These are phyloP conservation scores for Trichoderma gamsii DNA, from an alignment of 495 filamentous ascomycete species.

Conservation along the genomic window DNA sequence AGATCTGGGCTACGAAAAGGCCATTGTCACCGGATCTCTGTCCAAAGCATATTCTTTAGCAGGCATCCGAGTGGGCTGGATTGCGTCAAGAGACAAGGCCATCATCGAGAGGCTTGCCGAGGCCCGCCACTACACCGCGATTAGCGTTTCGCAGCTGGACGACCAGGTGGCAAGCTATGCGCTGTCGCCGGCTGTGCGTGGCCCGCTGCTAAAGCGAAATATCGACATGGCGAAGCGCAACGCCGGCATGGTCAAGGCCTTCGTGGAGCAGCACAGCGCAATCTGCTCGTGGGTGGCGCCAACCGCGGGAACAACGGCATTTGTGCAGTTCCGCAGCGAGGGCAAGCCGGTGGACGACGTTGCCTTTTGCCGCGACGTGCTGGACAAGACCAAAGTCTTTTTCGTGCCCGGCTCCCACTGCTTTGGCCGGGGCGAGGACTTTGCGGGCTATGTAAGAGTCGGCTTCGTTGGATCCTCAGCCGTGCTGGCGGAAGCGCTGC, in stretches of 20 bases:
- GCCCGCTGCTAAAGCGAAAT: constrained; percentile 63
- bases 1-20: constrained; percentile 63
- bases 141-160: constrained; percentile 76
- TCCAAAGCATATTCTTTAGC: constrained; percentile 85
- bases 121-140: constrained; percentile 78
- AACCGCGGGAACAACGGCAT: constrained; percentile 75
- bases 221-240: constrained; percentile 65
- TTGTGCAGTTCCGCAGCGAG: constrained; percentile 60
- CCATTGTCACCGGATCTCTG: constrained; percentile 71
- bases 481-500: constrained; percentile 61
- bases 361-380: constrained; percentile 62
- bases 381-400: constrained; percentile 70
- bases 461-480: constrained; percentile 72
- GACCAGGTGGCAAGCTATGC: constrained; percentile 75
- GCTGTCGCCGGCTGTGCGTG: constrained; percentile 55
- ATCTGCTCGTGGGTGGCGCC: constrained; percentile 68
- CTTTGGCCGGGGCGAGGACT: constrained; percentile 66
- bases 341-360: constrained; percentile 67
- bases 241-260: constrained; percentile 58
- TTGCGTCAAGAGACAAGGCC: constrained; percentile 57
- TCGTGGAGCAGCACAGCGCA: constrained; percentile 57
- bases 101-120: constrained; percentile 61
- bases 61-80: constrained; percentile 78
- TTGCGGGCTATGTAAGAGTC: constrained; percentile 71
- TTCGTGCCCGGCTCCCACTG: constrained; percentile 69